Evolutionary conservation across 768 basidiomycete species (phyloP).

Genomic region (Boletus reticulatus): DNA sequence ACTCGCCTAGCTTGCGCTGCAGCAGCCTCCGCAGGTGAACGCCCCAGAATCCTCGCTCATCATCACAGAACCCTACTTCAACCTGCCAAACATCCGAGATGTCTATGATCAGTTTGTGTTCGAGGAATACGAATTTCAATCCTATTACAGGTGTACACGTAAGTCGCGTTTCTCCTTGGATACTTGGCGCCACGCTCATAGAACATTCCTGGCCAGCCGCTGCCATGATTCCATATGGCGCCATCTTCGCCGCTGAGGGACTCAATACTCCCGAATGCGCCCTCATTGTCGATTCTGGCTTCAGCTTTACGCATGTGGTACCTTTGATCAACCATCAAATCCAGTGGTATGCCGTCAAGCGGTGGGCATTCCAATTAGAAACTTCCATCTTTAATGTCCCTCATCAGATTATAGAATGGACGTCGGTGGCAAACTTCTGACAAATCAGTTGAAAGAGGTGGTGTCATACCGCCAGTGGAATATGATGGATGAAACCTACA

Average conservation of each 20-base stretch:
- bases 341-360: slow-evolving; percentile 77
- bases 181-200: slow-evolving; percentile 21
- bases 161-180: slow-evolving; percentile 33
- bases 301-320: slow-evolving; percentile 91
- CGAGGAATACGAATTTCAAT: slow-evolving; percentile 92
- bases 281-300: slow-evolving; percentile 85
- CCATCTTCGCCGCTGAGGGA: slow-evolving; percentile 54
- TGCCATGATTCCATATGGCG: slow-evolving; percentile 71
- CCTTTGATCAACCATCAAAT: slow-evolving; percentile 76
- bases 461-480: slow-evolving; percentile 97
- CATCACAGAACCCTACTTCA: slow-evolving; percentile 93
- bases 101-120: slow-evolving; percentile 95
- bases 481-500: slow-evolving; percentile 95
- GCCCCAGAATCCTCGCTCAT: slow-evolving; percentile 72
- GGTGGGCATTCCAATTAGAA: slow-evolving; percentile 44
- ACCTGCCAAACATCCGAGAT: slow-evolving; percentile 88
- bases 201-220: slow-evolving; percentile 54
- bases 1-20: slow-evolving; percentile 3
- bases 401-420: slow-evolving; percentile 69
- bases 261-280: slow-evolving; percentile 69
- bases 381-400: slow-evolving; percentile 13
- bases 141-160: slow-evolving; percentile 83
- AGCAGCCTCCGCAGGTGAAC: slow-evolving; percentile 52
- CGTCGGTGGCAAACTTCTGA: slow-evolving; percentile 92
- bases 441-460: slow-evolving; percentile 92